Percentiles rank a stretch among this genome's conserved stretches.
Conservation (phyloP, 1,284 basidiomycete species). For the Malassezia pachydermatis region DNA sequence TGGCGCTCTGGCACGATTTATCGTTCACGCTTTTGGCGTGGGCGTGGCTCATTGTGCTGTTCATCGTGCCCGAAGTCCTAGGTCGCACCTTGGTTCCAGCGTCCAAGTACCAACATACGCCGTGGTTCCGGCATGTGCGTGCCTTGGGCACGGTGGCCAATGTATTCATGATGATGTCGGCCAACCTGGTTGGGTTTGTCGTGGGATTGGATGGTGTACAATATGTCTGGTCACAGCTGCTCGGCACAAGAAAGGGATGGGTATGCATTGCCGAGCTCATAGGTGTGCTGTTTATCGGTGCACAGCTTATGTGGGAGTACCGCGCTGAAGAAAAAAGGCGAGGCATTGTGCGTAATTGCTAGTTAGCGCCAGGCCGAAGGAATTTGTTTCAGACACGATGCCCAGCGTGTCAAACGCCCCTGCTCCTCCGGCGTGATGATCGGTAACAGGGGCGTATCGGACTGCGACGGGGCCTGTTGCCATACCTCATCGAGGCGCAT, state of each 20-base stretch:
- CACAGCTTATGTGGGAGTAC: constrained; percentile 79
- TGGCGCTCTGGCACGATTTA: constrained; percentile 97
- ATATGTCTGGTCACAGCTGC: constrained; percentile 61
- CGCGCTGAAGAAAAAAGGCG: constrained; percentile 29
- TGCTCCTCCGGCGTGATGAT: constrained; percentile 72
- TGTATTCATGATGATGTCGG: constrained; percentile 78
- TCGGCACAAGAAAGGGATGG: constrained; percentile 60
- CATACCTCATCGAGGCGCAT: constrained; percentile 20
- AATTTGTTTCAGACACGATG: constrained; percentile 62
- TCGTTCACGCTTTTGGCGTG: constrained; percentile 78
- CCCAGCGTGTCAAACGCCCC: constrained; percentile 67
- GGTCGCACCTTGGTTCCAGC: constrained; percentile 33
- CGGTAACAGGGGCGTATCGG: constrained; percentile 51
- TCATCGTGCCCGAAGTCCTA: constrained; percentile 75
- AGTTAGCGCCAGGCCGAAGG: constrained; percentile 62
- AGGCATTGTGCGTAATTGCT: constrained; percentile 28
- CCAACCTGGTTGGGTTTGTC: constrained; percentile 91
- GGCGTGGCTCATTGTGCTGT: constrained; percentile 90
- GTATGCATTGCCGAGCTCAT: constrained; percentile 60
- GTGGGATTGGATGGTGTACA: constrained; percentile 72
- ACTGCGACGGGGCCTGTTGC: constrained; percentile 38
- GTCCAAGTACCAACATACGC: constrained; percentile 56
- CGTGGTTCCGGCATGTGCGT: constrained; percentile 79
- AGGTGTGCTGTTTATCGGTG: constrained; percentile 65
- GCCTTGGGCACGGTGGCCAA: constrained; percentile 77